Percentiles rank a stretch among this genome's conserved stretches.
phyloP scores from a whole-genome alignment of 2,329 filamentous ascomycete species.

The Aureobasidium lini region DNA sequence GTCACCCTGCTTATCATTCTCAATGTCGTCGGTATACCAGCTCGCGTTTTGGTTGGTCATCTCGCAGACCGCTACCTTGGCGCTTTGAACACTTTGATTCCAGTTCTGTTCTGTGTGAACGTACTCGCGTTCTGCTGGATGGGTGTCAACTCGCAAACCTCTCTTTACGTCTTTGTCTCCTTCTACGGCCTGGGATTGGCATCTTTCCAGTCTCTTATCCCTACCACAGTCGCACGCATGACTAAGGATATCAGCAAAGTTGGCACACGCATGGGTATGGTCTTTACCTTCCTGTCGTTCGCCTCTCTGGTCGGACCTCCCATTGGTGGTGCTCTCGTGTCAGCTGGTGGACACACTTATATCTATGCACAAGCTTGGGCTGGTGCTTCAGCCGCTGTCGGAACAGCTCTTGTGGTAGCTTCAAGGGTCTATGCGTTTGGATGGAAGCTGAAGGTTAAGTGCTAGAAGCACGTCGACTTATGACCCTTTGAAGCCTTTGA shows the following conservation, averaged over 20 bases:
- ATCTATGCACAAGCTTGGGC: constrained; percentile 38
- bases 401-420: constrained; percentile 17
- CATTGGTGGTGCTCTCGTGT: constrained; percentile 40
- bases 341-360: constrained; percentile 33
- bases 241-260: constrained; percentile 40
- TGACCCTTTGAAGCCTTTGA: no score
- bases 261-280: constrained; percentile 42
- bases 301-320: constrained; percentile 40
- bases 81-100: constrained; percentile 48
- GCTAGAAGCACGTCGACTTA: not conserved
- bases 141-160: constrained; percentile 35
- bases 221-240: constrained; percentile 35
- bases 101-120: constrained; percentile 38
- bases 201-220: constrained; percentile 40
- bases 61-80: constrained; percentile 49
- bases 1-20: constrained; percentile 50
- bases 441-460: constrained; percentile 17
- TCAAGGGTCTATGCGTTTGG: constrained; percentile 22
- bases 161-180: constrained; percentile 37
- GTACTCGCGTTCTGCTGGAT: constrained; percentile 52
- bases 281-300: constrained; percentile 37
- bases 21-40: constrained; percentile 51
- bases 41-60: constrained; percentile 45
- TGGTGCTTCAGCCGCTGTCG: constrained; percentile 22
- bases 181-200: constrained; percentile 40